Conservation (phyloP, 1,284 basidiomycete species). For the Leccinum fallax region DNA sequence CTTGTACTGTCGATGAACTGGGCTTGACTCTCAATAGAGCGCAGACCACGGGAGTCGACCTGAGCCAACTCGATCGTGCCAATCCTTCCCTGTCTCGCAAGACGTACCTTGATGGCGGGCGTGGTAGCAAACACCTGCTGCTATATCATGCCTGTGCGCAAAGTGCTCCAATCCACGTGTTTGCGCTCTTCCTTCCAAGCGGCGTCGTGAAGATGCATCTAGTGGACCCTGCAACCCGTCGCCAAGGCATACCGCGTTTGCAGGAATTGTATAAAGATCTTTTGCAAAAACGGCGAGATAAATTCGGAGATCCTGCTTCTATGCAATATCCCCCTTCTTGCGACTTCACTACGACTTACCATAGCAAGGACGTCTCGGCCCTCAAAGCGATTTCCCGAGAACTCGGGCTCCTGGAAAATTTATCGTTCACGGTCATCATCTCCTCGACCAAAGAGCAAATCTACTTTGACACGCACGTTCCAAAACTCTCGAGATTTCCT, state of each 20-base stretch:
- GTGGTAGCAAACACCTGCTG: conserved; percentile 81
- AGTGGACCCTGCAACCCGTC: conserved; percentile 85
- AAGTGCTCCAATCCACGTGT: conserved; percentile 82
- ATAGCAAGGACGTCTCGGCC: conserved; percentile 78
- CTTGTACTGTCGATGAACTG: conserved; percentile 72
- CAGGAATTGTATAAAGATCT: conserved; percentile 72
- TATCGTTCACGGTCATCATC: conserved; percentile 76
- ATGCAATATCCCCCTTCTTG: conserved; percentile 74
- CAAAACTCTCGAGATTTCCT: conserved; percentile 84
- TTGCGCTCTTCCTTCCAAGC: conserved; percentile 84
- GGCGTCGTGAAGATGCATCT: conserved; percentile 81
- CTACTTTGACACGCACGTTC: conserved; percentile 81
- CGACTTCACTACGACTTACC: conserved; percentile 77
- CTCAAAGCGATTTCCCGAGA: conserved; percentile 91
- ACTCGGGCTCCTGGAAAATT: conserved; percentile 70
- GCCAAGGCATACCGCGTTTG: conserved; percentile 81
- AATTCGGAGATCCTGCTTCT: conserved; percentile 46
- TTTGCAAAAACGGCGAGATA: conserved; percentile 46
- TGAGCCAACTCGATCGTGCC: conserved; percentile 80
- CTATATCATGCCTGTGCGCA: conserved; percentile 87
- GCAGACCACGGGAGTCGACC: conserved; percentile 82
- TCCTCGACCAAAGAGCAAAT: conserved; percentile 85
- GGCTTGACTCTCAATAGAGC: conserved; percentile 83
- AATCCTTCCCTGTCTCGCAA: conserved; percentile 60
- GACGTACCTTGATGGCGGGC: conserved; percentile 78